Evolutionary conservation across 805 yeast genomes (phyloP), one percentile per base, ranked within the genome.

Genomic region (Saccharomycodes ludwigii): DNA sequence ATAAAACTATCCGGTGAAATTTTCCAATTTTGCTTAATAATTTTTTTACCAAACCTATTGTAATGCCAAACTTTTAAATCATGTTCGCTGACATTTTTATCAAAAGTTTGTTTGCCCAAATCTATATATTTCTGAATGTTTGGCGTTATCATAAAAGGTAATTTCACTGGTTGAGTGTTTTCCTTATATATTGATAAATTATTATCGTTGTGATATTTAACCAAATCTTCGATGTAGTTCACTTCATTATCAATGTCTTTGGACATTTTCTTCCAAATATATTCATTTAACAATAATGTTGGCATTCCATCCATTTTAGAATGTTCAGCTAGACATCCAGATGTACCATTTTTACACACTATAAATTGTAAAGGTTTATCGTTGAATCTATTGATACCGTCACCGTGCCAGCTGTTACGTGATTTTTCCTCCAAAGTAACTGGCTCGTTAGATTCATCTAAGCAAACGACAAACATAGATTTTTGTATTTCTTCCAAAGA

Each of bases 251-350:
- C 19, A 33, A 58, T 59, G 28, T 42, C 40, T 47, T 70, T 66
- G 35, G 54, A 39, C 35, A 86, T 57, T 43, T 72, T 68, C 32
- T 65, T 65, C 40, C 74, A 65, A 24, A 88, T 65, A 48, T 65
- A 75, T 58, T 84, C 84, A 56, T 88, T 88, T 61, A 88, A 61
- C 41, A 84, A 75, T 48, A 83, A 73, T 19, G 95, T 88, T 50
- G 96, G 94, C 7, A 95, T 83, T 40, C 97, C 98, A 57, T 88
- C 98, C 97, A 88, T 88, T 64, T 73, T 80, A 15, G 96, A 84
- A 63, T 88, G 98, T 63, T 88, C 98, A 40, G 94, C 96, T 50
- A 85, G 59, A 62, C 86, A 88, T 1, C 96, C 97, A 6, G 95
- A 82, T 40, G 74, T 66, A 37, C 91, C 95, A 56, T 84, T 85